A percentile compares a stretch with the other conserved stretches of the same genome.
phyloP scores from a whole-genome alignment of 495 filamentous ascomycete species.

The Neurospora sp. region DNA sequence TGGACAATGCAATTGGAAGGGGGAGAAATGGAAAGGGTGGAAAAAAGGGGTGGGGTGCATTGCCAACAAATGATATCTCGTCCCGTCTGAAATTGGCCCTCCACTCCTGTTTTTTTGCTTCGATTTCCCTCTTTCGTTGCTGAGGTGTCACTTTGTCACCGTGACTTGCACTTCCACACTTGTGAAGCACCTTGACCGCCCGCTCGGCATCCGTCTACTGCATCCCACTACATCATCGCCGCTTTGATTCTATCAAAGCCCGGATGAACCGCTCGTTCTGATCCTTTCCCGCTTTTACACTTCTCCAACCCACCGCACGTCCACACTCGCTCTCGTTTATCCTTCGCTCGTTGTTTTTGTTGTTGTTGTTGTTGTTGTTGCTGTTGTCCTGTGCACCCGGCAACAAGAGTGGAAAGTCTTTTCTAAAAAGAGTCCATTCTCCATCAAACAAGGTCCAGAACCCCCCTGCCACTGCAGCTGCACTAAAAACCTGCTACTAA shows the following conservation, averaged over 20 bases:
- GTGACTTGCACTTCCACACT: constrained; percentile 2
- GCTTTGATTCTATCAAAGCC: constrained; percentile 2
- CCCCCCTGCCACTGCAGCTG: not conserved
- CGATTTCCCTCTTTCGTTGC: not conserved
- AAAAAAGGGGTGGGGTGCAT: not conserved
- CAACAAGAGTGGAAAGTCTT: not conserved
- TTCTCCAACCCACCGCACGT: not conserved
- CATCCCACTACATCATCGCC: constrained; percentile 15
- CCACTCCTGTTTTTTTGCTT: constrained; percentile 1
- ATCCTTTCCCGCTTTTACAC: not conserved
- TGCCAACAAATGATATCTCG: not conserved
- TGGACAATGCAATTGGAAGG: not conserved
- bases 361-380: not conserved
- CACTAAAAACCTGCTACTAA: not conserved
- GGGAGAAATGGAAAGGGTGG: not conserved
- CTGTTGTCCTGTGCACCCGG: not conserved
- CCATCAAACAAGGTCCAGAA: not conserved
- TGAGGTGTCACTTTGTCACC: constrained; percentile 4
- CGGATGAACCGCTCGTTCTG: constrained; percentile 11
- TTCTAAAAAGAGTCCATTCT: not conserved
- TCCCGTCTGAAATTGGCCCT: constrained; percentile 7
- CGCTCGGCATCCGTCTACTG: not conserved
- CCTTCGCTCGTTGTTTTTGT: not conserved
- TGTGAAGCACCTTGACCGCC: not conserved
- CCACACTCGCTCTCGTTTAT: not conserved